These are phyloP conservation scores for Pichia exigua DNA, from an alignment of 805 yeast genomes.

Conservation along the genomic window DNA sequence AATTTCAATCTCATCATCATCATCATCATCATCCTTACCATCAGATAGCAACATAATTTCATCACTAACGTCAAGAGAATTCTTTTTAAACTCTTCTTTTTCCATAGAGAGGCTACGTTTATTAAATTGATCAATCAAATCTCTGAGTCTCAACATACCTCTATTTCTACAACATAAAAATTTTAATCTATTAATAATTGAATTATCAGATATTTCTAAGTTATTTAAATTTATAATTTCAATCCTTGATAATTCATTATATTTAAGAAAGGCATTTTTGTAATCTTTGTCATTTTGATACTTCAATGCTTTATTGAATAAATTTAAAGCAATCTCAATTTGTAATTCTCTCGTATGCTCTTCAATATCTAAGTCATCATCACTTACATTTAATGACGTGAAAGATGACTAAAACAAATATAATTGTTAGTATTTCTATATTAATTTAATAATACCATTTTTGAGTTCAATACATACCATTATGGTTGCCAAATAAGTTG, in stretches of 20 bases:
- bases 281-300: constrained; percentile 46
- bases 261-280: constrained; percentile 43
- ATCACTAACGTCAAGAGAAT: background rate
- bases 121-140: constrained; percentile 4
- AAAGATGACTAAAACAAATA: constrained; percentile 49
- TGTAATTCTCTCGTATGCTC: constrained; percentile 90
- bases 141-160: constrained; percentile 57
- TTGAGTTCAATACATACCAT: background rate
- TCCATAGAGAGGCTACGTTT: background rate
- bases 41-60: background rate
- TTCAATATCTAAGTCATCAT: constrained; percentile 74
- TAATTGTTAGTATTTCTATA: background rate
- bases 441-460: background rate
- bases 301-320: constrained; percentile 63
- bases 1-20: constrained; percentile 13
- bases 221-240: constrained; percentile 50
- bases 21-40: background rate
- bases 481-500: background rate
- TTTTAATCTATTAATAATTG: constrained; percentile 64
- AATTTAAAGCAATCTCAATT: constrained; percentile 73
- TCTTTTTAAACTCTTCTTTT: background rate
- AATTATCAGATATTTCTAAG: constrained; percentile 33
- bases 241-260: constrained; percentile 56
- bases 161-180: constrained; percentile 76
- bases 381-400: constrained; percentile 70